Evolutionary conservation across 2,329 filamentous ascomycete species (phyloP).

Genomic region (Cladosporium sp.): DNA sequence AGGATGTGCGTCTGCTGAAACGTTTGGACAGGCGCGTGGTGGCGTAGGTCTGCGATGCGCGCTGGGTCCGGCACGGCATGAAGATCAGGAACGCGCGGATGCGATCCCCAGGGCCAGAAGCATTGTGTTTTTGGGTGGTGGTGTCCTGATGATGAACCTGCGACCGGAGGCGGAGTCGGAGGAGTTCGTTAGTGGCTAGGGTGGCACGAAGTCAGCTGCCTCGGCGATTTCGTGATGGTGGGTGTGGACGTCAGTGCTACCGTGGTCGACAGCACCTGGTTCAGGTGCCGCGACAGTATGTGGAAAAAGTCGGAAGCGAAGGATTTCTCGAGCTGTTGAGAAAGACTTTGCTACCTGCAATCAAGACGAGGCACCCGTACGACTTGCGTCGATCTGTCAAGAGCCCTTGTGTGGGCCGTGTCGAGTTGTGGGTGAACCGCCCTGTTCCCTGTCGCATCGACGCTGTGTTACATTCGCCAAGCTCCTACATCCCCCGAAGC

Average conservation of each 20-base stretch:
- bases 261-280: neutral
- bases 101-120: constrained; percentile 16
- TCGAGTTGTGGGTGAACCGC: constrained; percentile 13
- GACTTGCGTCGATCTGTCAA: constrained; percentile 4
- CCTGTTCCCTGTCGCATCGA: constrained; percentile 11
- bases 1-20: constrained; percentile 24
- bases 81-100: constrained; percentile 32
- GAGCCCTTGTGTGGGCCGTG: neutral
- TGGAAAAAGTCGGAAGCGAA: neutral
- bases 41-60: constrained; percentile 11
- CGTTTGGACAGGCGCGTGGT: constrained; percentile 13
- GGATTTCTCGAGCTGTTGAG: neutral
- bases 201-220: constrained; percentile 14
- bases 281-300: neutral
- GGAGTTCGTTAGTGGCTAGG: constrained; percentile 3
- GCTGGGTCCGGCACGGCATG: constrained; percentile 23
- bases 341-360: constrained; percentile 7
- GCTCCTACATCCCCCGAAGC: constrained; percentile 5
- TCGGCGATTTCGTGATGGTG: neutral
- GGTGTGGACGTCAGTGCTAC: constrained; percentile 15
- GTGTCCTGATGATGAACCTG: neutral
- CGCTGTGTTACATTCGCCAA: constrained; percentile 3
- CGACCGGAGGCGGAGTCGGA: neutral
- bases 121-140: constrained; percentile 8
- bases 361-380: constrained; percentile 3